Conservation (phyloP, 495 filamentous ascomycete genomes). For the Geoglossum glabrum region DNA sequence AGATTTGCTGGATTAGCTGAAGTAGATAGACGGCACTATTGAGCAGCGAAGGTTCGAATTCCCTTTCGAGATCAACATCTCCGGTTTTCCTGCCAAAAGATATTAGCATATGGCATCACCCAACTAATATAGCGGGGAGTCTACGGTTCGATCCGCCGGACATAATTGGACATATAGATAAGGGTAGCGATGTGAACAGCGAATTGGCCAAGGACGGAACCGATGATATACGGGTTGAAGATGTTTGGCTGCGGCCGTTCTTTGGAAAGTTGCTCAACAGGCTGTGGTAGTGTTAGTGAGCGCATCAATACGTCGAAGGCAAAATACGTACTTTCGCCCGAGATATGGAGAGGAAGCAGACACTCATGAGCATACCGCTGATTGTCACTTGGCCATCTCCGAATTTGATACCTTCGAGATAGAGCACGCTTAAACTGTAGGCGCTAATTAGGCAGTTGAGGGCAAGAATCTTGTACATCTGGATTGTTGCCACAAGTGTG, state of each 20-base stretch:
- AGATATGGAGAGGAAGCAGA: conserved; percentile 95
- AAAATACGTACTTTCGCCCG: conserved; percentile 48
- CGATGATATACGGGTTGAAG: conserved; percentile 98
- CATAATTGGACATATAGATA: conserved; percentile 83
- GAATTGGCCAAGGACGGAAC: conserved; percentile 92
- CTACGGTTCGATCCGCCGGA: conserved; percentile 64
- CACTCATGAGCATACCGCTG: conserved; percentile 98
- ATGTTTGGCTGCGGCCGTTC: conserved; percentile 97
- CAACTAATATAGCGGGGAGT: conserved; percentile 15
- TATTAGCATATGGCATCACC: background rate
- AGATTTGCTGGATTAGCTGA: conserved; percentile 97
- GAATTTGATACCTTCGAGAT: conserved; percentile 97
- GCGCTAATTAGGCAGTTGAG: conserved; percentile 96
- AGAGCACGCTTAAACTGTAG: conserved; percentile 90
- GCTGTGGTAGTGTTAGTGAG: conserved; percentile 21
- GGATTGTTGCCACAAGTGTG: conserved; percentile 91
- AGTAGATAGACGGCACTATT: conserved; percentile 96
- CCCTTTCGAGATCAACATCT: conserved; percentile 77
- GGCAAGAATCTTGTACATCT: conserved; percentile 99
- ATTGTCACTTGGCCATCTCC: conserved; percentile 97
- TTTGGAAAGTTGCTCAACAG: conserved; percentile 87
- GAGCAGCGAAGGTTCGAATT: conserved; percentile 83
- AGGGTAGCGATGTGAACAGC: conserved; percentile 87
- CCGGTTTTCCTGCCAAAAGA: conserved; percentile 34
- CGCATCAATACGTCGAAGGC: background rate